Conservation (phyloP, 2,329 filamentous ascomycete species). For the Calonectria naviculata region DNA sequence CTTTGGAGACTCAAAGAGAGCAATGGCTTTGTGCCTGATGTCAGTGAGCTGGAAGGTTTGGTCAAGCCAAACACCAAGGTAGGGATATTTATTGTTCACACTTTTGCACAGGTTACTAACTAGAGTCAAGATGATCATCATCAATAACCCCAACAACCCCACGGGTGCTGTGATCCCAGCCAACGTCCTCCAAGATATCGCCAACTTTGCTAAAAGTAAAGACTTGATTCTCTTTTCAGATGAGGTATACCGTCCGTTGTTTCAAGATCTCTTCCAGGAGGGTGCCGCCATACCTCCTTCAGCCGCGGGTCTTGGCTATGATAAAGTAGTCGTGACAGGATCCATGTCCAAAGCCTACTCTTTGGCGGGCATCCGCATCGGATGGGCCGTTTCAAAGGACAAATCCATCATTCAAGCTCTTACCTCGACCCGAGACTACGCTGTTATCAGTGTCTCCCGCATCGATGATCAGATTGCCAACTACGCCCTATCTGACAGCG, state of each 20-base stretch:
- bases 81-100: background rate
- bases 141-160: constrained; percentile 22
- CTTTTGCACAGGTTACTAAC: background rate
- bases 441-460: constrained; percentile 83
- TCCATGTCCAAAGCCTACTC: constrained; percentile 89
- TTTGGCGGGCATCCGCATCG: constrained; percentile 81
- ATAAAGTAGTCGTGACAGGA: constrained; percentile 78
- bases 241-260: constrained; percentile 17
- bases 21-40: constrained; percentile 74
- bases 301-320: constrained; percentile 76
- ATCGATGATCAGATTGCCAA: constrained; percentile 82
- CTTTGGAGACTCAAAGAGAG: constrained; percentile 77
- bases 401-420: constrained; percentile 70
- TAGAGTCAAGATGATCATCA: constrained; percentile 14
- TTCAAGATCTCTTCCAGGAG: constrained; percentile 39
- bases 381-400: constrained; percentile 81
- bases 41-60: constrained; percentile 72
- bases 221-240: constrained; percentile 19
- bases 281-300: constrained; percentile 66
- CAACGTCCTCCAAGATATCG: constrained; percentile 7
- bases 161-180: constrained; percentile 7
- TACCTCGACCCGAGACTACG: constrained; percentile 79
- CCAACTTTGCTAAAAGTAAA: constrained; percentile 6
- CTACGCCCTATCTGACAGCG: constrained; percentile 72
- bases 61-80: constrained; percentile 79